These are phyloP conservation scores for Deinandra increscens DNA, from an alignment of 129 eudicot species.

Conservation along the genomic window DNA sequence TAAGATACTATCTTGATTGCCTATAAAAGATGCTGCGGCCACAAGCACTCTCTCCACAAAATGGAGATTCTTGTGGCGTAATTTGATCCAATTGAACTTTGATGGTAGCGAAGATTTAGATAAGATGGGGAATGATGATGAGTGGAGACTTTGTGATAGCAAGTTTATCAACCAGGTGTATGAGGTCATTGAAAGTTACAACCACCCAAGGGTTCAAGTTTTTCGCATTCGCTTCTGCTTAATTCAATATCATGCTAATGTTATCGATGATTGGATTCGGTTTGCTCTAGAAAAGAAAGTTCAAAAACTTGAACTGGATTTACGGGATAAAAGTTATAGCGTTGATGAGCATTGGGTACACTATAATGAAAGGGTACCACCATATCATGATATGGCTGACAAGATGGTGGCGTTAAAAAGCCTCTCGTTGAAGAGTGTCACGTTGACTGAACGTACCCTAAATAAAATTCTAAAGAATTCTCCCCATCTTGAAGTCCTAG, in stretches of 20 bases:
- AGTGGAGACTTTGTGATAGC: background rate
- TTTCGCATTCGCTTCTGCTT: background rate
- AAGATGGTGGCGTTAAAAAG: constrained; percentile 19
- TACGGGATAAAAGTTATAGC: background rate
- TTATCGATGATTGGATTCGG: background rate
- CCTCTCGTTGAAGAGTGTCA: constrained; percentile 37
- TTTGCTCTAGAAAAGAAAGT: constrained; percentile 8
- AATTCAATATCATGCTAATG: background rate
- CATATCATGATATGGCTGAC: background rate
- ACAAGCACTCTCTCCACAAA: constrained; percentile 44
- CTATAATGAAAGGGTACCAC: background rate
- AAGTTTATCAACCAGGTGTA: constrained; percentile 41
- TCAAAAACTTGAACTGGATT: too few relatives aligned
- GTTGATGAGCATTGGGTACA: background rate
- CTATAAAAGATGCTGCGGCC: constrained; percentile 35
- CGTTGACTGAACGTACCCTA: constrained; percentile 29
- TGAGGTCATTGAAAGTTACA: constrained; percentile 24
- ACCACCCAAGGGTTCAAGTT: constrained; percentile 4
- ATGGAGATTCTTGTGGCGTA: too few relatives aligned
- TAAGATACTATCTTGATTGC: constrained; percentile 28
- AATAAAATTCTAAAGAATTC: constrained; percentile 19
- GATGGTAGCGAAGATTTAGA: constrained; percentile 25
- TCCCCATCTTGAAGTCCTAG: constrained; percentile 28
- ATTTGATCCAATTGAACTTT: constrained; percentile 33
- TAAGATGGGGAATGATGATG: constrained; percentile 11